Conservation (phyloP, 345 rosid genomes). For the Moricandia arvensis region DNA sequence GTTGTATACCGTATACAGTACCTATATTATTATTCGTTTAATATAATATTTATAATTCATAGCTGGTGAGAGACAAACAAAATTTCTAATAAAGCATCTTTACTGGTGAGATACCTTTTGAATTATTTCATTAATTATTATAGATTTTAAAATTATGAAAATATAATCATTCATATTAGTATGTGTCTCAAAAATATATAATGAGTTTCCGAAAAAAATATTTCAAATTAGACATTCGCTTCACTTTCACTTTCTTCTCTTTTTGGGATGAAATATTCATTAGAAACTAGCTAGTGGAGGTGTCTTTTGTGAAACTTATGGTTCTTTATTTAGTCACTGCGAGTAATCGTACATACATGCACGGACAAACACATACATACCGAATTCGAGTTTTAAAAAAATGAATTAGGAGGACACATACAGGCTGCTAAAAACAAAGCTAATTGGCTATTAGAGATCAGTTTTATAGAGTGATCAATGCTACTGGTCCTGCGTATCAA, state of each 20-base stretch:
- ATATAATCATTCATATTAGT: too few species aligned
- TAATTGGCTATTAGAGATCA: not conserved
- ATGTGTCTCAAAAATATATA: not conserved
- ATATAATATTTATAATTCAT: not conserved
- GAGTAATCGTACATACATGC: not conserved
- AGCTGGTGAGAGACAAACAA: not conserved
- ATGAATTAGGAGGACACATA: not conserved
- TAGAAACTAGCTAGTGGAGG: not conserved
- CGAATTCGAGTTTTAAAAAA: not conserved
- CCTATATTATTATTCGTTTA: not conserved
- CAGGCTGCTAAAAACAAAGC: conserved; percentile 6
- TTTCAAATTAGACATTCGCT: not conserved
- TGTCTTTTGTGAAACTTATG: not conserved
- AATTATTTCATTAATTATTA: too few species aligned
- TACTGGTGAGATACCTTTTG: too few species aligned
- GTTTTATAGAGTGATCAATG: not conserved
- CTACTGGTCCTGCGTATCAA: not conserved
- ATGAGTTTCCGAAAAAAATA: not conserved
- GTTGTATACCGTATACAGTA: not conserved
- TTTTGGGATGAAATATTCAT: not conserved
- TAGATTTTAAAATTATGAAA: too few species aligned
- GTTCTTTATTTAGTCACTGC: not conserved
- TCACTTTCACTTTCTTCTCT: not conserved
- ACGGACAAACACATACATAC: not conserved
- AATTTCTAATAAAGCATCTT: too few species aligned